phyloP scores from a whole-genome alignment of 805 yeast species.

The Candida germanica region DNA sequence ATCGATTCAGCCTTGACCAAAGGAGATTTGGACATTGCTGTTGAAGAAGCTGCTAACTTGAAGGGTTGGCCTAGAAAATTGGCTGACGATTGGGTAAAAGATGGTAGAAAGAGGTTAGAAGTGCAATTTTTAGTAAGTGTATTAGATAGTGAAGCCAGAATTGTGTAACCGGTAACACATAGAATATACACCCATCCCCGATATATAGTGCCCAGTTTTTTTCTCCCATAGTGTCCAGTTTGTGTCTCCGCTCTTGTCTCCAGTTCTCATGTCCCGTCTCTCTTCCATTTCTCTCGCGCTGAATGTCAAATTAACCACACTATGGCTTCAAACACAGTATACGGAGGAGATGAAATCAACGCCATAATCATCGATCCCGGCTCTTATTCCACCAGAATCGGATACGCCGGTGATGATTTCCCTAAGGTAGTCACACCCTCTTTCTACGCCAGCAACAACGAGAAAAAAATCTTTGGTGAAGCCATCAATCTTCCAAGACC shows the following conservation, averaged over 20 bases:
- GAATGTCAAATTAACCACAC: slow-evolving; percentile 1
- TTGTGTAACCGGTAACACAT: slow-evolving; percentile 21
- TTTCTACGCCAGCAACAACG: slow-evolving; percentile 34
- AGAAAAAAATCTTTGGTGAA: slow-evolving; percentile 34
- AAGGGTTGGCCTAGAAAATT: slow-evolving; percentile 91
- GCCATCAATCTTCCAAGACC: slow-evolving; percentile 51
- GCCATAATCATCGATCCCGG: slow-evolving; percentile 94
- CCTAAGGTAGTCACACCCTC: slow-evolving; percentile 80
- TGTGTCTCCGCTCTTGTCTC: too few relatives aligned
- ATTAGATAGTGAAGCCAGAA: slow-evolving; percentile 60
- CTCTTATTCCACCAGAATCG: slow-evolving; percentile 75
- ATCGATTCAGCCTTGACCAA: slow-evolving; percentile 71
- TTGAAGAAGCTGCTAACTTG: slow-evolving; percentile 84
- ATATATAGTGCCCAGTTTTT: too few relatives aligned
- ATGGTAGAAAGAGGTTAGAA: slow-evolving; percentile 87
- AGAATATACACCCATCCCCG: too few relatives aligned
- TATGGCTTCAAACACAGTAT: slow-evolving; percentile 14
- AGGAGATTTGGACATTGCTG: slow-evolving; percentile 82
- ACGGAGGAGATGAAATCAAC: slow-evolving; percentile 72
- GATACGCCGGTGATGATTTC: slow-evolving; percentile 89
- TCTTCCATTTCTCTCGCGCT: not conserved
- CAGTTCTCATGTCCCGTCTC: not conserved
- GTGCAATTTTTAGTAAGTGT: slow-evolving; percentile 73
- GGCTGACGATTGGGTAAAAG: slow-evolving; percentile 88
- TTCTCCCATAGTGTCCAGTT: too few relatives aligned